Conservation (phyloP, 352 stramenopile genomes). For the Phytophthora megakarya region DNA sequence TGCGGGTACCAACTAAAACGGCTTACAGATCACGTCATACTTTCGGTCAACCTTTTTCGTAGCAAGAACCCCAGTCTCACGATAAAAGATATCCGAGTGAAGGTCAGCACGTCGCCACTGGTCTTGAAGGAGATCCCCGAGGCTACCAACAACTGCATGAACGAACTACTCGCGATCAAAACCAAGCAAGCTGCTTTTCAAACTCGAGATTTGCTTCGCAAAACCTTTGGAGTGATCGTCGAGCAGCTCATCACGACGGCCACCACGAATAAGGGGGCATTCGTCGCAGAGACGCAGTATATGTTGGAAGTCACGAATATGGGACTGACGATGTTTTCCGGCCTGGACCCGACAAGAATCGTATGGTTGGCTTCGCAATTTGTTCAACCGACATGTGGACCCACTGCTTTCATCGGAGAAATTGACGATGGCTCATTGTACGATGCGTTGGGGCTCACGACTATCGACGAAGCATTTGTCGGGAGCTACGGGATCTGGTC, state of each 20-base stretch:
- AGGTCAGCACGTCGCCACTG: conserved; percentile 21
- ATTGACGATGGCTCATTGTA: conserved; percentile 33
- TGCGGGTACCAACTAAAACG: conserved; percentile 29
- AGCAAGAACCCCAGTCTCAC: conserved; percentile 10
- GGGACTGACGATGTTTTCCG: conserved; percentile 15
- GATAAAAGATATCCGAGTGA: conserved; percentile 22
- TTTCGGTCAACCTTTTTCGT: conserved; percentile 16
- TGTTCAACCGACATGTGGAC: conserved; percentile 27
- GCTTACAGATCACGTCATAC: conserved; percentile 25
- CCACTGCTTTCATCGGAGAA: conserved; percentile 28
- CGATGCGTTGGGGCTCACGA: conserved; percentile 23
- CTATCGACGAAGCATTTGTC: conserved; percentile 26
- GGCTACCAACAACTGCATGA: conserved; percentile 32
- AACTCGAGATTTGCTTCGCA: conserved; percentile 30
- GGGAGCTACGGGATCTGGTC: conserved; percentile 29
- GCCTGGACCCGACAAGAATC: conserved; percentile 26
- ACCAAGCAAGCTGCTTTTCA: conserved; percentile 24
- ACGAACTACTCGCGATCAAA: conserved; percentile 28
- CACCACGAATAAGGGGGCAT: conserved; percentile 15
- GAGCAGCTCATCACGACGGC: conserved; percentile 24
- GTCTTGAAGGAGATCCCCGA: conserved; percentile 22
- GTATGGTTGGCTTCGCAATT: conserved; percentile 33
- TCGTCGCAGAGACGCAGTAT: conserved; percentile 16
- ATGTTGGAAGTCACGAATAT: conserved; percentile 23
- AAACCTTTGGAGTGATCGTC: conserved; percentile 31